Base-by-base conservation (phyloP, 2,329 filamentous ascomycete species). In the Metarhizium sp. region DNA sequence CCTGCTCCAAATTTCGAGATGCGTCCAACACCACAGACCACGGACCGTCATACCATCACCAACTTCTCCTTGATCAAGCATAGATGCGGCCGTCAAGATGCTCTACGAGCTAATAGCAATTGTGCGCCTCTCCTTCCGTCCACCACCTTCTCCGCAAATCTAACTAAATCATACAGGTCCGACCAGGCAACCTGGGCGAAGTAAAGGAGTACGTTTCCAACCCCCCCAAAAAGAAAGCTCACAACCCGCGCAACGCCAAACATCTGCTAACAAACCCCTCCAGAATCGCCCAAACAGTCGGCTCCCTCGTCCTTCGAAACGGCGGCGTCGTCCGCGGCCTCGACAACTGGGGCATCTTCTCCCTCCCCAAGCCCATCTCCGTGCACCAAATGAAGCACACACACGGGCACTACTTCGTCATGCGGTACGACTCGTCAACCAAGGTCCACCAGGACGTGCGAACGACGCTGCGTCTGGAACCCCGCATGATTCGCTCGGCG, bases 101-200 rank as follows among this genome's bases (percentile, higher is more conserved):
- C 78, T 99, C 75, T 99, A 99, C 79, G 94, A 99, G 78, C 78
- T 97, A 68, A 94, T 99, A 73, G 94, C 89, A 72, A 87, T 96
- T 75, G 94, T 96, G 76, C 67, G 87, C 76, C 11, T 18, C 40
- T 16, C 32, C 11, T 14, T n/a, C 4, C n/a, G 7, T 5, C 50
- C 8, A 14, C 13, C 3, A 1, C 13, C 42, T 20, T 32, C 43
- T 46, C 38, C 4, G 20, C n/a, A 29, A 40, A 43, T 18, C 20
- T 30, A 29, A 66, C 38, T 46, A 36, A 16, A 4, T 11, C 11
- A 46, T 51, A 18, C 69, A 97, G 94, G 91, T 95, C 76, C 92
- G 94, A 68, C 90, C 91, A 63, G 90, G 90, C 79, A 92, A 84
- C 74, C 76, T 96, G 69, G 77, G 80, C 69, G 92, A 97, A 80